Conservation (phyloP, 2,329 filamentous ascomycete genomes). For the Ophiostoma montium region DNA sequence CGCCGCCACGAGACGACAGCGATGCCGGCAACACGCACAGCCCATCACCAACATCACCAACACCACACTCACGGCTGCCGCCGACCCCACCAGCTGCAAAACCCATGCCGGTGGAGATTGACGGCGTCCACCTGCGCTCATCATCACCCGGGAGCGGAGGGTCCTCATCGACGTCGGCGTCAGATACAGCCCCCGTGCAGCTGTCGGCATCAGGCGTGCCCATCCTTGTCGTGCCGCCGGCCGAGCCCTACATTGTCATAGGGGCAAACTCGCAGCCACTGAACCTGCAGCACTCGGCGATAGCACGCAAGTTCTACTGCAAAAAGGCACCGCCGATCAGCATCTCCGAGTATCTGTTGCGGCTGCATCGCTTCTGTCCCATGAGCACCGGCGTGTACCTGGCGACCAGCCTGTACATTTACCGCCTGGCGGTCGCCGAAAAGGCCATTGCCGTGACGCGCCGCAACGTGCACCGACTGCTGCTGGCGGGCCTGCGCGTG, state of each 20-base stretch:
- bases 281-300: conserved; percentile 66
- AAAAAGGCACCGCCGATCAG: conserved; percentile 74
- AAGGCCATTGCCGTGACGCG: conserved; percentile 66
- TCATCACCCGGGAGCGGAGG: conserved; percentile 5
- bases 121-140: conserved; percentile 37
- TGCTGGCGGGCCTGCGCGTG: conserved; percentile 71
- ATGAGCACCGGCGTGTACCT: conserved; percentile 91
- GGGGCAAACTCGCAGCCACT: conserved; percentile 59
- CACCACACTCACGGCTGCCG: conserved; percentile 9
- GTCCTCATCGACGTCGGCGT: not conserved
- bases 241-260: conserved; percentile 44
- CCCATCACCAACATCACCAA: not conserved
- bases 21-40: not conserved
- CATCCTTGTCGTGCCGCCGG: conserved; percentile 18
- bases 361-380: conserved; percentile 81
- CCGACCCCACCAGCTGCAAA: conserved; percentile 12
- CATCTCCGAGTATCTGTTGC: conserved; percentile 70
- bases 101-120: conserved; percentile 22
- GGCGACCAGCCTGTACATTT: conserved; percentile 75
- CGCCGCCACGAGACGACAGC: conserved; percentile 7
- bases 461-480: conserved; percentile 72
- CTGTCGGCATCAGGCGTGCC: conserved; percentile 17
- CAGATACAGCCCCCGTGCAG: not conserved
- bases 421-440: conserved; percentile 65
- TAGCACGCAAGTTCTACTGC: conserved; percentile 86